Evolutionary conservation across 371 early-diverging fungal genomes (phyloP), one percentile per base, ranked within the genome.

Genomic region (Saksenaea vasiformis): DNA sequence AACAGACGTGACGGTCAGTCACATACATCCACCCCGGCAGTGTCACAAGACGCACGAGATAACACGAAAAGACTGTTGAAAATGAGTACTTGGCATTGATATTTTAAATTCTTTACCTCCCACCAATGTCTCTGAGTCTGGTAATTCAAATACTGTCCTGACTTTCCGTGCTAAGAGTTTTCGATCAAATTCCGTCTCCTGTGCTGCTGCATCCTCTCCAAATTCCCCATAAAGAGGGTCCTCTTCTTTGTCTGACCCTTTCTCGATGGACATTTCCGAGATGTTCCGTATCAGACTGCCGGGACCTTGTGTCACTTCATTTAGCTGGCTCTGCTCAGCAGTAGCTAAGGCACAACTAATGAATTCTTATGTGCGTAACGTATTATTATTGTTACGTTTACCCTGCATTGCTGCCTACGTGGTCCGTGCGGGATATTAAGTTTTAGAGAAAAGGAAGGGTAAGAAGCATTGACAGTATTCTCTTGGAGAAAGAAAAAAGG

Each of bases 1-100:
- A 93, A 44, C 90, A 88, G 11, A 92, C 63, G 59, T 83, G 82
- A 9, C 73, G 65, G 13, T 83, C 70, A 1, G 90, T 90, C 22
- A 93, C 57, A 62, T 86, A 93, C 76, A 93, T 68, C 68, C 83
- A 80, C 7, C 92, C 93, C n/a, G 86, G 86, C 31, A 91, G 66
- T 38, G 90, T 75, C 1, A 91, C 87, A 14, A 86, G 74, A 3
- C 85, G 70, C n/a, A 89, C 76, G 9, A 92, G 69, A 76, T 85
- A 90, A 64, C 91, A 92, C 14, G 90, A 75, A 73, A 82, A 91
- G 62, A 90, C 92, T 90, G 70, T 56, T 54, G 38, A 28, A 27
- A 64, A 41, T 24, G 13, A 31, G 35, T 17, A 28, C 61, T 28
- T 38, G 26, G 9, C 14, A 7, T 43, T 13, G n/a, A n/a, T n/a